These are phyloP conservation scores for Iris macrosiphon DNA, from an alignment of 106 monocot genomes.

Conservation along the genomic window DNA sequence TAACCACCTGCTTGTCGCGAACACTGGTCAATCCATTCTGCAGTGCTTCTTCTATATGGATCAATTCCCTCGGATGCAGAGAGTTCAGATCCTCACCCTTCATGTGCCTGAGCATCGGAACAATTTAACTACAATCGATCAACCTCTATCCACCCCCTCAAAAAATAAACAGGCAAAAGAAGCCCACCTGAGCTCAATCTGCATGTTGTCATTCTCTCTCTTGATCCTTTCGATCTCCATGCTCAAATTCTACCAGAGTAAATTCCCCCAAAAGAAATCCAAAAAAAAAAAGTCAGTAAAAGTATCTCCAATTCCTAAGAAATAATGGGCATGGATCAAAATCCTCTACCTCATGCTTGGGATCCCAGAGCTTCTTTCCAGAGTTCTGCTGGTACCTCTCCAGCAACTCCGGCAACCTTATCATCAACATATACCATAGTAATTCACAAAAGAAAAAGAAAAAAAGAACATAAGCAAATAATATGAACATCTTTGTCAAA, in stretches of 20 bases:
- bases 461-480: neutral
- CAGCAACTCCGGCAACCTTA: slow-evolving; percentile 66
- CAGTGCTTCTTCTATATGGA: slow-evolving; percentile 59
- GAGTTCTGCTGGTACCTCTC: slow-evolving; percentile 82
- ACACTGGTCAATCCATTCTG: slow-evolving; percentile 43
- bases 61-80: slow-evolving; percentile 51
- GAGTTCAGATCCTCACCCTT: slow-evolving; percentile 88
- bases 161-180: too few relatives aligned
- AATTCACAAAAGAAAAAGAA: neutral
- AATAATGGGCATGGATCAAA: too few relatives aligned
- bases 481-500: too few relatives aligned
- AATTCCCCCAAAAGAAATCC: neutral
- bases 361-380: slow-evolving; percentile 80
- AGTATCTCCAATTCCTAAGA: neutral
- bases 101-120: slow-evolving; percentile 56
- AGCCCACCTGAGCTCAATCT: slow-evolving; percentile 72
- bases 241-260: slow-evolving; percentile 56
- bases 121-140: too few relatives aligned
- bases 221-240: slow-evolving; percentile 76
- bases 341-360: slow-evolving; percentile 75
- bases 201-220: slow-evolving; percentile 94
- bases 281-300: neutral
- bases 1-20: slow-evolving; percentile 58
- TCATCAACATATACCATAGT: too few relatives aligned
- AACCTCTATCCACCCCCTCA: too few relatives aligned